Percentiles rank a stretch among this genome's conserved stretches.
These are phyloP conservation scores for Cryptosporidium bovis DNA, from an alignment of 169 alveolate species.

Conservation along the genomic window DNA sequence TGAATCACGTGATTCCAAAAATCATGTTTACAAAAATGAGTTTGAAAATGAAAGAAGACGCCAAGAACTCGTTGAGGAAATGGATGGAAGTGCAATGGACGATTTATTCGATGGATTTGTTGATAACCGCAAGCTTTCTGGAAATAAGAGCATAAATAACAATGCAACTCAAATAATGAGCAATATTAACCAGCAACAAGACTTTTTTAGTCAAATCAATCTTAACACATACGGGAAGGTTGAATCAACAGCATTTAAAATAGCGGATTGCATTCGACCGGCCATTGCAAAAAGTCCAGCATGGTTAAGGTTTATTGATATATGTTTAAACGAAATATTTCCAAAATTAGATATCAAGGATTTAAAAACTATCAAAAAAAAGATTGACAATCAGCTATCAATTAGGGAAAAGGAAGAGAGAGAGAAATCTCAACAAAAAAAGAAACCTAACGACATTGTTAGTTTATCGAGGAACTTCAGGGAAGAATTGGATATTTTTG, in stretches of 20 bases:
- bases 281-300: slow-evolving; percentile 73
- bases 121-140: background rate
- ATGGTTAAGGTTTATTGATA: slow-evolving; percentile 67
- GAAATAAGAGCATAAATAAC: slow-evolving; percentile 3
- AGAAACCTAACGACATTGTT: slow-evolving; percentile 36
- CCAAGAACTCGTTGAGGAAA: slow-evolving; percentile 61
- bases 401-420: slow-evolving; percentile 46
- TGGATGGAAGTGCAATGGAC: slow-evolving; percentile 72
- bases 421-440: slow-evolving; percentile 59
- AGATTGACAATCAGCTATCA: slow-evolving; percentile 39
- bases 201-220: slow-evolving; percentile 23
- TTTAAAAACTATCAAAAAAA: slow-evolving; percentile 52
- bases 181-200: slow-evolving; percentile 18
- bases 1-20: background rate
- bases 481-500: slow-evolving; percentile 70
- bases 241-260: slow-evolving; percentile 58
- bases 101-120: slow-evolving; percentile 69
- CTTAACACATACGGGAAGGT: slow-evolving; percentile 58
- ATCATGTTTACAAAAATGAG: background rate
- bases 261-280: slow-evolving; percentile 59
- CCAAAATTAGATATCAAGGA: slow-evolving; percentile 68
- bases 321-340: slow-evolving; percentile 56
- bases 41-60: slow-evolving; percentile 33
- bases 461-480: slow-evolving; percentile 44
- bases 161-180: background rate